Conservation (phyloP, 2,329 filamentous ascomycete genomes). For the Arthroderma sp. region DNA sequence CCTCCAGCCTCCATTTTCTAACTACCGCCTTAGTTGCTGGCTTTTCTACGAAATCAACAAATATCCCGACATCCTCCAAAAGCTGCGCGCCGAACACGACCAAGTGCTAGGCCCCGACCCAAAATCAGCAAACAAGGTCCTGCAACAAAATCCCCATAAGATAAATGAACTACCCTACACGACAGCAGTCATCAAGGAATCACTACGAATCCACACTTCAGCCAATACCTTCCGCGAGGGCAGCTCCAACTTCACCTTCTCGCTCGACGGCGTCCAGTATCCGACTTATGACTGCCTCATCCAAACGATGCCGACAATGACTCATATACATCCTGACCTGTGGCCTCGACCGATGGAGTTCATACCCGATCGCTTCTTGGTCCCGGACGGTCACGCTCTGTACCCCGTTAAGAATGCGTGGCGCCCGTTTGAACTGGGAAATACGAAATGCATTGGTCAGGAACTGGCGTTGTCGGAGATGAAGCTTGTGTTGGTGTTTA, state of each 20-base stretch:
- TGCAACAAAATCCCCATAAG: conserved; percentile 29
- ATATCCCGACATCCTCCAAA: conserved; percentile 23
- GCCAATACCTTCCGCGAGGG: conserved; percentile 10
- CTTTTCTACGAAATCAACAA: conserved; percentile 1
- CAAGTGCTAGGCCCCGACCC: conserved; percentile 39
- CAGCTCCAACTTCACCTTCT: conserved; percentile 1
- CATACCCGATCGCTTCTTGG: conserved; percentile 29
- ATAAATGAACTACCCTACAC: conserved; percentile 43
- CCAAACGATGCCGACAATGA: not conserved
- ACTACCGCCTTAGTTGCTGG: not conserved
- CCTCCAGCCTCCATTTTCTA: not conserved
- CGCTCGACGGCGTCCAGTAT: not conserved
- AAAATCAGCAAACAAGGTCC: conserved; percentile 22
- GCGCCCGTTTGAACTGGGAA: conserved; percentile 40
- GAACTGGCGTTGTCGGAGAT: conserved; percentile 38
- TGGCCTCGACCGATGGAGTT: conserved; percentile 18
- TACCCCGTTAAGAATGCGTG: conserved; percentile 31
- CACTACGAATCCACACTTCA: conserved; percentile 42
- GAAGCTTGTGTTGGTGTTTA: conserved; percentile 19
- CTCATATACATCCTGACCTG: conserved; percentile 8
- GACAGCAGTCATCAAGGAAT: conserved; percentile 44
- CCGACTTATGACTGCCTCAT: not conserved
- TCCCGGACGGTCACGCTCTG: conserved; percentile 11
- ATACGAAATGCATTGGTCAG: conserved; percentile 40
- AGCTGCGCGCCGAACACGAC: conserved; percentile 41